phyloP scores from a whole-genome alignment of 306 rosid genomes.

The Ochetophila trinervis region DNA sequence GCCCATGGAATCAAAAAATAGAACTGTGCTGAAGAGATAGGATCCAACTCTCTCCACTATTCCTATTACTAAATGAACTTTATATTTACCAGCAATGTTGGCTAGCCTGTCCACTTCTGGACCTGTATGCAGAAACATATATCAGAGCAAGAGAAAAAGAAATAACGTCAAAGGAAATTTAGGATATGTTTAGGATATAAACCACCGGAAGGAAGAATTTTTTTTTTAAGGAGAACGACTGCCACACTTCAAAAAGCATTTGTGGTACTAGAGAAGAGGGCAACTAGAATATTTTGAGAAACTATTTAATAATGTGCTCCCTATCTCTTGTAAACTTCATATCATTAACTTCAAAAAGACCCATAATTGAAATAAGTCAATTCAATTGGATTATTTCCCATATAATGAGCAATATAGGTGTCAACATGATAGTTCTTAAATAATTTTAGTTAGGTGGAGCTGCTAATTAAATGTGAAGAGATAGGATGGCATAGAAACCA shows the following conservation, averaged over 20 bases:
- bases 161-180: background rate
- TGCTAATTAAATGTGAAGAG: background rate
- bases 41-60: conserved; percentile 78
- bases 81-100: conserved; percentile 69
- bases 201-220: background rate
- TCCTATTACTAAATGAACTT: conserved; percentile 70
- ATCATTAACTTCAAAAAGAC: no score
- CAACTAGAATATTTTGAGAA: no score
- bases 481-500: background rate
- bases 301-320: no score
- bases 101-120: conserved; percentile 81
- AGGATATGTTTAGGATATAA: no score
- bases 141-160: background rate
- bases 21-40: conserved; percentile 59
- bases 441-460: no score
- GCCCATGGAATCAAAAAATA: conserved; percentile 72
- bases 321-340: no score
- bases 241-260: no score
- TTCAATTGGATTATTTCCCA: no score
- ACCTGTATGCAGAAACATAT: conserved; percentile 31
- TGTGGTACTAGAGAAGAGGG: no score
- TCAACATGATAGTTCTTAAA: no score
- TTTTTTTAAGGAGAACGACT: background rate
- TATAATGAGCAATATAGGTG: no score
- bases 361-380: no score